Evolutionary conservation across 257 asterid species (phyloP).

Genomic region (Primulina tabacum): DNA sequence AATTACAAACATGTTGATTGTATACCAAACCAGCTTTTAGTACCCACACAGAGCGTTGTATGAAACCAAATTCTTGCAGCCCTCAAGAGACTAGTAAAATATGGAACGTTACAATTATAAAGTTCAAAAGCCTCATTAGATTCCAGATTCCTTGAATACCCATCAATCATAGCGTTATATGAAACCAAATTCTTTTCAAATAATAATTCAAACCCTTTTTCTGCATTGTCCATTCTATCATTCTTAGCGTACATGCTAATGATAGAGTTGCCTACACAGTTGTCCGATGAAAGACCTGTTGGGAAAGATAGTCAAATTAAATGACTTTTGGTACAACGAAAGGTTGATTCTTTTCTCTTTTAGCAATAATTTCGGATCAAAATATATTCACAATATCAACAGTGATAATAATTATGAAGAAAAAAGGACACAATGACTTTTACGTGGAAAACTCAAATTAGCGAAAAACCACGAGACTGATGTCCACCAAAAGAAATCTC

Average conservation of each 20-base stretch:
- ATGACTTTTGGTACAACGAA: too few species aligned
- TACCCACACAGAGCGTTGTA: too few species aligned
- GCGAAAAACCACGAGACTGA: too few species aligned
- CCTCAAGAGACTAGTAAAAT: conserved; percentile 71
- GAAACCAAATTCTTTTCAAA: conserved; percentile 80
- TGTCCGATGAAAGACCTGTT: conserved; percentile 40
- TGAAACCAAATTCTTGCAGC: conserved; percentile 40
- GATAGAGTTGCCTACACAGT: conserved; percentile 80
- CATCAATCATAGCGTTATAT: conserved; percentile 59
- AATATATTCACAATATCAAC: too few species aligned
- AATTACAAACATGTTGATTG: conserved; percentile 56
- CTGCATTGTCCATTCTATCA: conserved; percentile 75
- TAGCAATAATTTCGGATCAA: too few species aligned
- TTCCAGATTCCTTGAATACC: conserved; percentile 46
- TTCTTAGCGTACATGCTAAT: conserved; percentile 74
- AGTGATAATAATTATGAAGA: too few species aligned
- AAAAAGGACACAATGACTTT: too few species aligned
- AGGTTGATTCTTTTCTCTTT: too few species aligned
- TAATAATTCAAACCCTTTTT: conserved; percentile 69
- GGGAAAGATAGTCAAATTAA: too few species aligned
- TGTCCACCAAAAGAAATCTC: too few species aligned
- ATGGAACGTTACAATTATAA: conserved; percentile 14
- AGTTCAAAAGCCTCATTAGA: conserved; percentile 57
- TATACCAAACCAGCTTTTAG: conserved; percentile 62
- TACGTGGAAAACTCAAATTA: too few species aligned